Evolutionary conservation across 2,329 filamentous ascomycete species (phyloP).

Genomic region (Ascochyta fabae): DNA sequence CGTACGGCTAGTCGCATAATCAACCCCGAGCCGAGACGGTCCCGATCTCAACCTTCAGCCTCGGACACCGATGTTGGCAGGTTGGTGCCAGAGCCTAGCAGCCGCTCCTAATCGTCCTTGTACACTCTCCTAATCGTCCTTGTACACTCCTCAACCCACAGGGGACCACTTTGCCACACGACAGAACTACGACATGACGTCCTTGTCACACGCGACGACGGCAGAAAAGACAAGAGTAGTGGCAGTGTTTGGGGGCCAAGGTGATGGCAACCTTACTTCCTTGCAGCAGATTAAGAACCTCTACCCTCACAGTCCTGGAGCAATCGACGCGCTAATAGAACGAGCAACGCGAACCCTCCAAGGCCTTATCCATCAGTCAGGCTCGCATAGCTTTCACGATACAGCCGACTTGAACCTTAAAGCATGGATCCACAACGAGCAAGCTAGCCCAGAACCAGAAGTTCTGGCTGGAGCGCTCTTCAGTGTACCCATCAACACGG

Average conservation of each 20-base stretch:
- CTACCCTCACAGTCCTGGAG: background rate
- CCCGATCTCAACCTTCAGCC: no score
- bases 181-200: background rate
- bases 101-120: no score
- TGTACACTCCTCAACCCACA: no score
- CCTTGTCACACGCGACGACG: background rate
- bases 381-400: background rate
- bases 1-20: no score
- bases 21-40: no score
- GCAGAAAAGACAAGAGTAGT: background rate
- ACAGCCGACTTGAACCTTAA: background rate
- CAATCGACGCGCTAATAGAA: background rate
- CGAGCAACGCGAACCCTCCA: background rate
- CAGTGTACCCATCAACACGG: slow-evolving; percentile 50
- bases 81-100: no score
- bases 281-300: background rate
- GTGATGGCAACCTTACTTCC: background rate
- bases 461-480: slow-evolving; percentile 48
- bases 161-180: no score
- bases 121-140: no score
- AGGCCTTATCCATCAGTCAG: background rate
- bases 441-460: slow-evolving; percentile 36
- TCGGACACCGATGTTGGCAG: no score
- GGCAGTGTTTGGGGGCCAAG: background rate
- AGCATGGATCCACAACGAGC: slow-evolving; percentile 32